Evolutionary conservation across 2,329 filamentous ascomycete species (phyloP), one percentile per base, ranked within the genome.

Genomic region (Ophiosphaerella herpotricha): DNA sequence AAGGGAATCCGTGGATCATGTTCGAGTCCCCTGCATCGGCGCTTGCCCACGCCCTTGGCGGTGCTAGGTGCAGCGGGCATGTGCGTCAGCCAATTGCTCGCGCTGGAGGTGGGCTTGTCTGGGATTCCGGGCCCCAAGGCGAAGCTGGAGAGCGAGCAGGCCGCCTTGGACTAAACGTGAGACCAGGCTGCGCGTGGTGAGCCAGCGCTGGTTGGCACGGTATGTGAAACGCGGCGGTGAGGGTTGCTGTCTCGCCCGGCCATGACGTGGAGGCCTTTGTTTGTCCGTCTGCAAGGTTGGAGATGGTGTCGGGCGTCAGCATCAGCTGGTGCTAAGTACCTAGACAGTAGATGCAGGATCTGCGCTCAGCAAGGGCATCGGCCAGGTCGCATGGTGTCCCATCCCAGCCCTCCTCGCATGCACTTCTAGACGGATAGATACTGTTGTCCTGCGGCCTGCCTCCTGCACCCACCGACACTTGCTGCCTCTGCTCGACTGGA

Each of bases 11-110:
- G 69, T 68, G 68, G 65, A 70, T 66, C 66, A 58, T 60, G 58
- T 56, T 68, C 57, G 56, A 64, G 55, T 59, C 57, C 67, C 69
- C 70, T 72, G 70, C 70, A 71, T 66, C 39, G 50, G 61, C 65
- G 61, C 62, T 63, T 59, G 57, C 55, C 51, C 48, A 55, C 57
- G 55, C 54, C 26, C 11, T 29, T 29, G 11, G 26, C 26, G 26
- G 26, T 52, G 48, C 51, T 69, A 67, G 66, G 55, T 55, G 54
- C 66, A 68, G 65, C 56, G 57, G 24, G 43, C 60, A 52, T 52
- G 48, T 52, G 43, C 39, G 48, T 45, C 48, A 50, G 41, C 66
- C 68, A 69, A 70, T 68, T 50, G 51, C 55, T 52, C 39, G 13
- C 29, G 31, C 48, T 39, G 52, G 46, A 57, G 53, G 42, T 39